A percentile compares a stretch with the other conserved stretches of the same genome.
These are phyloP conservation scores for Fraxinus latifolia DNA, from an alignment of 305 asterid genomes.

Conservation along the genomic window DNA sequence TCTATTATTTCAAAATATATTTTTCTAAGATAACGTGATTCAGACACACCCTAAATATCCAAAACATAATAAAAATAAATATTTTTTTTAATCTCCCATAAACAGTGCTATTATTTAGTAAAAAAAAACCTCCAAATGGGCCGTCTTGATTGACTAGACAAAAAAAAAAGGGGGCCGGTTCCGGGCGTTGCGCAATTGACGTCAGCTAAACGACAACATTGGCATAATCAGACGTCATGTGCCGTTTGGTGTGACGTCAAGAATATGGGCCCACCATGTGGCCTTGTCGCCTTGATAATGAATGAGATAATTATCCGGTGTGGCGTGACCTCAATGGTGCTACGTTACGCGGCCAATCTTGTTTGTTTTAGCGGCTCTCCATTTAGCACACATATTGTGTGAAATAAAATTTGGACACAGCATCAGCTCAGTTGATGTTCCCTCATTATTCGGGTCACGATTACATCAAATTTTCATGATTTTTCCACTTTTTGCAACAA, in stretches of 20 bases:
- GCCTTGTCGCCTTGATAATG: not conserved
- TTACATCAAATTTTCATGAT: not conserved
- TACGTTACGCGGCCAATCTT: not conserved
- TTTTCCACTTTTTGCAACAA: no score
- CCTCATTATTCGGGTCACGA: not conserved
- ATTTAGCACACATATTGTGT: not conserved
- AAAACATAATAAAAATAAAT: no score
- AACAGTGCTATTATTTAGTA: no score
- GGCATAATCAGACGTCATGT: constrained; percentile 7
- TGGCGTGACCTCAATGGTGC: not conserved
- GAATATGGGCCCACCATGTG: not conserved
- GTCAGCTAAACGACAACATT: constrained; percentile 19
- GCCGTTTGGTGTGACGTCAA: not conserved
- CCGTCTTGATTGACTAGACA: not conserved
- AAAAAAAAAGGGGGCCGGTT: not conserved
- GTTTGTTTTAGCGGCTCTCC: not conserved
- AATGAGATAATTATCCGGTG: not conserved
- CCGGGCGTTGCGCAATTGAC: constrained; percentile 21
- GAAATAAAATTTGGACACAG: not conserved
- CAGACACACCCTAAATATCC: no score
- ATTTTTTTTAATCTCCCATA: no score
- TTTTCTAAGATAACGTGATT: no score
- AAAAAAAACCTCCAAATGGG: not conserved
- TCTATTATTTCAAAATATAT: no score
- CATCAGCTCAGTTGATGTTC: not conserved